A percentile compares a stretch with the other conserved stretches of the same genome.
These are phyloP conservation scores for Vaccinium macrocarpon DNA, from an alignment of 148 eudicot genomes.

Conservation along the genomic window DNA sequence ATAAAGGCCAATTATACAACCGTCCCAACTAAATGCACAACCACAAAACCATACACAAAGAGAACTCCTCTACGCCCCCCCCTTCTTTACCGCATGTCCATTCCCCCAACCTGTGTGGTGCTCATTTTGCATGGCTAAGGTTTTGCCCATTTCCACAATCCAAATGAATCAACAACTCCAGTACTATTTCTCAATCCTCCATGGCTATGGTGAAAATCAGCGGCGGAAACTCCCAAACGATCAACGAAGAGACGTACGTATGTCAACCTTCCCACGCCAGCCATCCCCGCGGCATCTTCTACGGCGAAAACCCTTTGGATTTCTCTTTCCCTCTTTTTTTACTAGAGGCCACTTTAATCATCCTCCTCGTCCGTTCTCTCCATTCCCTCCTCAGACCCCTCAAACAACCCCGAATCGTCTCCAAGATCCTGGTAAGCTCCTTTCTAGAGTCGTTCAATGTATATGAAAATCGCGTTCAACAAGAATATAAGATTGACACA, in stretches of 20 bases:
- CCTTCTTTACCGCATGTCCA: conserved; percentile 44
- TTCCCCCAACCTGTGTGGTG: conserved; percentile 16
- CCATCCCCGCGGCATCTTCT: conserved; percentile 49
- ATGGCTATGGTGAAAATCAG: conserved; percentile 11
- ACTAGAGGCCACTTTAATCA: conserved; percentile 41
- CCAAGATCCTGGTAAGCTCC: conserved; percentile 61
- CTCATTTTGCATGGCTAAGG: conserved; percentile 5
- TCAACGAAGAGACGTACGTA: conserved; percentile 6
- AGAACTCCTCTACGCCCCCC: neutral
- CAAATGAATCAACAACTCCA: conserved; percentile 1
- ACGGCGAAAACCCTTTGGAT: conserved; percentile 37
- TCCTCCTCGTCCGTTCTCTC: conserved; percentile 42
- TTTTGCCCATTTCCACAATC: conserved; percentile 3
- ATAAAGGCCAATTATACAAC: neutral
- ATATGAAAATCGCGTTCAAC: too few species aligned
- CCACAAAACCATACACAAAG: neutral
- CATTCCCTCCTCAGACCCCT: conserved; percentile 69
- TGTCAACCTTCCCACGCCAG: conserved; percentile 24
- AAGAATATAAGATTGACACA: too few species aligned
- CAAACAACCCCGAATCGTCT: conserved; percentile 60
- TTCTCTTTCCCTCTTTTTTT: conserved; percentile 58
- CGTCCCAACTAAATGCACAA: neutral
- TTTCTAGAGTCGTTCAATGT: neutral
- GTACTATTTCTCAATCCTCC: neutral
- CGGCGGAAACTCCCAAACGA: neutral